Conservation (phyloP, 805 yeast species). For the Wickerhamomyces bisporus region DNA sequence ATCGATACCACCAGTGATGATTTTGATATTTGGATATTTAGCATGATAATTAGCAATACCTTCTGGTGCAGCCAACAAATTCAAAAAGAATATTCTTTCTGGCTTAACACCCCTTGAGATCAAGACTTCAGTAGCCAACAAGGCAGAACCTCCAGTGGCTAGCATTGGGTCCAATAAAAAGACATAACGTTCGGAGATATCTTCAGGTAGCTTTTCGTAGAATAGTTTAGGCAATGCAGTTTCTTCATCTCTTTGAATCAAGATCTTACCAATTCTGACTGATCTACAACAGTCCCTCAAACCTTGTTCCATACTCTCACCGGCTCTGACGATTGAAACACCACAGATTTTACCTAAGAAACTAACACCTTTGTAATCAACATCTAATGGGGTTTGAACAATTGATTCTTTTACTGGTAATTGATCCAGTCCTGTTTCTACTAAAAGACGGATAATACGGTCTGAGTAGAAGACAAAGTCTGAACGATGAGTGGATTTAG, state of each 20-base stretch:
- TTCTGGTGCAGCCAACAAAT: conserved; percentile 91
- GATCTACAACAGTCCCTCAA: conserved; percentile 95
- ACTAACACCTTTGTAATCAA: conserved; percentile 65
- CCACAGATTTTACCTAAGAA: conserved; percentile 96
- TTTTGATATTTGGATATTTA: conserved; percentile 76
- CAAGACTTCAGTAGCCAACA: conserved; percentile 93
- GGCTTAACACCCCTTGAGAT: conserved; percentile 80
- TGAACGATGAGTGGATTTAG: conserved; percentile 71
- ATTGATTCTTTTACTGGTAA: conserved; percentile 73
- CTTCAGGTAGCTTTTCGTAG: conserved; percentile 92
- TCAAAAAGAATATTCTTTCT: conserved; percentile 84
- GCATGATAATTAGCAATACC: conserved; percentile 78
- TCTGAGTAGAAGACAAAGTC: conserved; percentile 96
- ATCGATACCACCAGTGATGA: conserved; percentile 93
- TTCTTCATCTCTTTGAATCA: conserved; percentile 97
- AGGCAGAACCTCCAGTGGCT: conserved; percentile 98
- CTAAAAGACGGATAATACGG: conserved; percentile 86
- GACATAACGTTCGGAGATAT: conserved; percentile 82
- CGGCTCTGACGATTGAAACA: conserved; percentile 96
- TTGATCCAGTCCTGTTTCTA: conserved; percentile 93
- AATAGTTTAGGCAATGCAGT: conserved; percentile 89
- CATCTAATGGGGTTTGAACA: conserved; percentile 75
- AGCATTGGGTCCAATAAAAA: conserved; percentile 94
- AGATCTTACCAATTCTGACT: conserved; percentile 92
- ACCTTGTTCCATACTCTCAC: conserved; percentile 99